A percentile compares a stretch with the other conserved stretches of the same genome.
These are phyloP conservation scores for Voacanga thouarsii DNA, from an alignment of 257 asterid species.

Conservation along the genomic window DNA sequence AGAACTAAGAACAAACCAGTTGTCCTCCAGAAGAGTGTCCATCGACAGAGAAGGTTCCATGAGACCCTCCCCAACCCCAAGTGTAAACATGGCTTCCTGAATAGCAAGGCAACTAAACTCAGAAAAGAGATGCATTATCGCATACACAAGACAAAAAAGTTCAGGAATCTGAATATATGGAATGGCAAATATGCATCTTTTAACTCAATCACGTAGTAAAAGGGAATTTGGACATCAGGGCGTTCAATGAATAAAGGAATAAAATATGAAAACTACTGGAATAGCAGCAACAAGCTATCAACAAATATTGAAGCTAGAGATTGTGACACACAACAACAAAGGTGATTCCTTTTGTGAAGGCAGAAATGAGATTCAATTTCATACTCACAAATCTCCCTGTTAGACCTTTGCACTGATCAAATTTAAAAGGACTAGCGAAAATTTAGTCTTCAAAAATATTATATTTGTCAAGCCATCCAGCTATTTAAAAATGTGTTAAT, in stretches of 20 bases:
- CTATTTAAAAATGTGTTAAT: too few species aligned
- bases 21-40: constrained; percentile 98
- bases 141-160: neutral
- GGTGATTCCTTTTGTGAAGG: neutral
- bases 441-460: neutral
- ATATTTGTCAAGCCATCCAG: too few species aligned
- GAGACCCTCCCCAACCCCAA: constrained; percentile 99
- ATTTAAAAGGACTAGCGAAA: neutral
- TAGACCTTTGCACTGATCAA: neutral
- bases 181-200: neutral
- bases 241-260: neutral
- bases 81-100: constrained; percentile 76
- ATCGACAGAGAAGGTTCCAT: constrained; percentile 82
- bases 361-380: neutral
- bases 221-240: neutral
- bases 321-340: neutral
- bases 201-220: neutral
- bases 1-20: constrained; percentile 52
- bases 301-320: neutral
- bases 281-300: neutral
- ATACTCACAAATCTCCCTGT: neutral
- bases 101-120: constrained; percentile 17
- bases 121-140: neutral
- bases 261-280: neutral
- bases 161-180: neutral